Percentiles rank a stretch among this genome's conserved stretches.
Evolutionary conservation across 2,329 filamentous ascomycete genomes (phyloP).

Genomic region (Aspergillus ibericus): DNA sequence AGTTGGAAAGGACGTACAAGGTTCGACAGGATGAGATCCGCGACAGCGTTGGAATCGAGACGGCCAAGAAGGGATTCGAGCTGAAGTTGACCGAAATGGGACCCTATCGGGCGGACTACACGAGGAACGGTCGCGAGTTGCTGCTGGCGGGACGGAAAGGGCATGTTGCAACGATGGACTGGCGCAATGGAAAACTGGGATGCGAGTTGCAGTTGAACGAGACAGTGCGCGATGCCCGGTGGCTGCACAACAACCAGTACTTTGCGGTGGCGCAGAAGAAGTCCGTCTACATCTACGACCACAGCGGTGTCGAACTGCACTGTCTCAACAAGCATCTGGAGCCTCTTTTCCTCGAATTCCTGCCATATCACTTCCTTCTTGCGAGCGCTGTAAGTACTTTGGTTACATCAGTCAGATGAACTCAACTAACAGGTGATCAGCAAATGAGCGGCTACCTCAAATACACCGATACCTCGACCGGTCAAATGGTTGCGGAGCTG

Average conservation of each 20-base stretch:
- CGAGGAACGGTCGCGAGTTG: constrained; percentile 81
- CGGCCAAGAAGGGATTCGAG: constrained; percentile 90
- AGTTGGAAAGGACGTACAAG: constrained; percentile 89
- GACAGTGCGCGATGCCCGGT: constrained; percentile 84
- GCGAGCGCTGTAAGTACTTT: constrained; percentile 69
- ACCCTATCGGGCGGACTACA: constrained; percentile 87
- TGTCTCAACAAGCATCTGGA: constrained; percentile 88
- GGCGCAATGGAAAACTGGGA: constrained; percentile 85
- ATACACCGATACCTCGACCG: constrained; percentile 94
- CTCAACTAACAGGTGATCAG: constrained; percentile 38
- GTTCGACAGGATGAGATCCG: constrained; percentile 85
- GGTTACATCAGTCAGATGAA: neutral
- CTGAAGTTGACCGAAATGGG: constrained; percentile 79
- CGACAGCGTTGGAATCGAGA: constrained; percentile 72
- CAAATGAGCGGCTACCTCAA: constrained; percentile 78
- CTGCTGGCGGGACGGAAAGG: constrained; percentile 87
- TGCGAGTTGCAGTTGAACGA: constrained; percentile 90
- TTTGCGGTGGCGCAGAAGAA: constrained; percentile 97
- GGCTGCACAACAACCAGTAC: constrained; percentile 89
- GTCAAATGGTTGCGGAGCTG: constrained; percentile 81
- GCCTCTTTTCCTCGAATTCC: constrained; percentile 88
- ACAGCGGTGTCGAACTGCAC: constrained; percentile 86
- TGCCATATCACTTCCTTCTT: constrained; percentile 93
- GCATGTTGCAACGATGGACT: constrained; percentile 95
- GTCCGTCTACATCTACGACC: constrained; percentile 94